Evolutionary conservation across 2,329 filamentous ascomycete genomes (phyloP), one percentile per base, ranked within the genome.

Genomic region (Botryotinia narcissicola): DNA sequence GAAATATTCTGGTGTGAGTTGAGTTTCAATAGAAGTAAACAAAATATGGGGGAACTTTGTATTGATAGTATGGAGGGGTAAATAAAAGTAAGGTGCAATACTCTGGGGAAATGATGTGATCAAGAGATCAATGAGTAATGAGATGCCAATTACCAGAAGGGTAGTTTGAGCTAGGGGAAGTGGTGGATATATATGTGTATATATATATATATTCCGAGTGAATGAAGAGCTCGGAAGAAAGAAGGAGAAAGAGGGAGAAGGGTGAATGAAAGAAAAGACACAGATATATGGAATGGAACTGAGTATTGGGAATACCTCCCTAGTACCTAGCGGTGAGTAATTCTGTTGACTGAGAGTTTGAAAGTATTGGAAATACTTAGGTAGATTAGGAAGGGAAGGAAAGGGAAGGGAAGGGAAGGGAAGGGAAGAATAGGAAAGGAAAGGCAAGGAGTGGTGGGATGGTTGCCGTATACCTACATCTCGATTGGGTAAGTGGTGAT

Each of bases 61-160:
- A 9, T 40, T 54, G 46, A 29, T 51, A 6, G 9, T 32, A 67
- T 51, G 44, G 63, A 67, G 64, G 64, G 64, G 64, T 40, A 22
- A 18, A 25, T 29, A 18, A 29, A 29, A 40, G 35, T 42, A 68
- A 68, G 64, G n/a, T 68, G 64, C 35, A 57, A 57, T 68, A 54
- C 16, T 68, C 35, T 68, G 46, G 64, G 64, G 64, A 42, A 68
- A 68, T 68, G 64, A 68, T 68, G 64, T 68, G 64, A 68, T 68
- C 18, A 22, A 68, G 46, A 40, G 35, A 57, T 42, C 44, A n/a
- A 20, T 22, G 22, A 22, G 44, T 42, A 48, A 35, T 46, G 25
- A 18, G 22, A 54, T 22, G n/a, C 25, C 40, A 29, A 40, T 4
- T 40, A 29, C 46, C 18, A 6, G 29, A 37, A 32, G 18, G 12